Conservation (phyloP, 345 rosid genomes). For the Gynandropsis gynandra region DNA sequence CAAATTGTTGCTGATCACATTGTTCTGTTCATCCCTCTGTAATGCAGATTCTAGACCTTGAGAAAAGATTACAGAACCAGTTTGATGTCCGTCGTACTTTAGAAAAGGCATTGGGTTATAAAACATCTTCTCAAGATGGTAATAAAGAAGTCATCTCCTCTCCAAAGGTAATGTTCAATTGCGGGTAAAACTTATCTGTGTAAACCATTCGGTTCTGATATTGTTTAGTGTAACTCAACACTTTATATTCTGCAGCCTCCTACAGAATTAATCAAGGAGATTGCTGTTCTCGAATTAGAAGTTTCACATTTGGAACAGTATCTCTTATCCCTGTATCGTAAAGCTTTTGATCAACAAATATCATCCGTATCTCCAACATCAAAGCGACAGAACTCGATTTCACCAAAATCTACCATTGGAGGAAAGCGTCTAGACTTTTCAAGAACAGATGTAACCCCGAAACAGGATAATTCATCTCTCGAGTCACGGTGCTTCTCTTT, state of each 20-base stretch:
- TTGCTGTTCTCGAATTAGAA: conserved; percentile 80
- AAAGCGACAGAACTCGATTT: conserved; percentile 38
- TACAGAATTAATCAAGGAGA: conserved; percentile 77
- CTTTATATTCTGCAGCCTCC: conserved; percentile 47
- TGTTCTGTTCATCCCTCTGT: conserved; percentile 3
- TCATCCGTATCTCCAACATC: conserved; percentile 49
- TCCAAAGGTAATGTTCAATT: conserved; percentile 12
- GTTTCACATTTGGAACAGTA: conserved; percentile 86
- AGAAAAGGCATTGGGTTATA: conserved; percentile 82
- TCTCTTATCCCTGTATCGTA: conserved; percentile 80
- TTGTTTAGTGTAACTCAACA: conserved; percentile 3
- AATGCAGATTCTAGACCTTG: conserved; percentile 76
- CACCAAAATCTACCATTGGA: conserved; percentile 43
- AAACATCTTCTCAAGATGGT: conserved; percentile 35
- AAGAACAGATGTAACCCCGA: conserved; percentile 31
- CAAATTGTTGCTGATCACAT: not conserved
- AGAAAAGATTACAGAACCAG: conserved; percentile 78
- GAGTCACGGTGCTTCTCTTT: conserved; percentile 36
- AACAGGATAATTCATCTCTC: conserved; percentile 36
- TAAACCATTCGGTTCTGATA: not conserved
- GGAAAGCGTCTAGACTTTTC: conserved; percentile 39
- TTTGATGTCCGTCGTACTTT: conserved; percentile 66
- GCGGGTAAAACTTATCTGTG: not conserved
- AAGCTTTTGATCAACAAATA: conserved; percentile 74
- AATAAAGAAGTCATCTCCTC: conserved; percentile 38